Conservation (phyloP, 2,329 filamentous ascomycete species). For the Aspergillus aculeatinus region DNA sequence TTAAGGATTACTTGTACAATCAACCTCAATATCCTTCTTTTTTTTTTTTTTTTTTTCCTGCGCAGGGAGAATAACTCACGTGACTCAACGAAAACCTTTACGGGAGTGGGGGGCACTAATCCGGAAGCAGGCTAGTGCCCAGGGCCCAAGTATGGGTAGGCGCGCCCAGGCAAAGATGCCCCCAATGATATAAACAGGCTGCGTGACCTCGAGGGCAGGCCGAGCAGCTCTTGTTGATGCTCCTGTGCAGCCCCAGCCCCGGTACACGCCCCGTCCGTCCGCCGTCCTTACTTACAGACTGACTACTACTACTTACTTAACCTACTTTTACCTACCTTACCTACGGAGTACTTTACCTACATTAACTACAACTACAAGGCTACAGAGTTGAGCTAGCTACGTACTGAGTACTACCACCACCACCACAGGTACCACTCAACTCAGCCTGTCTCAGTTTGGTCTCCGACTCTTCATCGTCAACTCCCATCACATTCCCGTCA, state of each 20-base stretch:
- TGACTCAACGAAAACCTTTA: slow-evolving; percentile 30
- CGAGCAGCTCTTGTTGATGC: slow-evolving; percentile 19
- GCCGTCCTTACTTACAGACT: neutral
- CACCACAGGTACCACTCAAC: no score
- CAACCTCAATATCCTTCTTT: neutral
- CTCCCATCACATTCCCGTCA: slow-evolving; percentile 10
- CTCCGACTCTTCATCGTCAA: neutral
- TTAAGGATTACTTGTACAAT: no score
- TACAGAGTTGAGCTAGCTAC: no score
- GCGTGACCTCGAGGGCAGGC: slow-evolving; percentile 42
- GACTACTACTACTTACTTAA: neutral
- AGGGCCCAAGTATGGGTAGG: slow-evolving; percentile 41
- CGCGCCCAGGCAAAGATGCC: slow-evolving; percentile 39
- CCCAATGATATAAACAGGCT: slow-evolving; percentile 50
- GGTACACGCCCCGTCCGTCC: neutral
- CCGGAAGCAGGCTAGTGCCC: slow-evolving; percentile 29
- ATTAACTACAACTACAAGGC: no score
- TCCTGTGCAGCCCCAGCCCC: slow-evolving; percentile 3
- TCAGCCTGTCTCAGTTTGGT: no score
- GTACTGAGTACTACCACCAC: no score
- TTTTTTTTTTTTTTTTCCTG: neutral
- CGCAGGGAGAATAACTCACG: slow-evolving; percentile 22
- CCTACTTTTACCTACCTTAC: neutral
- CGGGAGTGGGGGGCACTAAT: slow-evolving; percentile 27
- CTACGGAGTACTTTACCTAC: no score